A percentile compares a stretch with the other conserved stretches of the same genome.
Evolutionary conservation across 2,329 filamentous ascomycete genomes (phyloP).

Genomic region (Botrytis deweyae): DNA sequence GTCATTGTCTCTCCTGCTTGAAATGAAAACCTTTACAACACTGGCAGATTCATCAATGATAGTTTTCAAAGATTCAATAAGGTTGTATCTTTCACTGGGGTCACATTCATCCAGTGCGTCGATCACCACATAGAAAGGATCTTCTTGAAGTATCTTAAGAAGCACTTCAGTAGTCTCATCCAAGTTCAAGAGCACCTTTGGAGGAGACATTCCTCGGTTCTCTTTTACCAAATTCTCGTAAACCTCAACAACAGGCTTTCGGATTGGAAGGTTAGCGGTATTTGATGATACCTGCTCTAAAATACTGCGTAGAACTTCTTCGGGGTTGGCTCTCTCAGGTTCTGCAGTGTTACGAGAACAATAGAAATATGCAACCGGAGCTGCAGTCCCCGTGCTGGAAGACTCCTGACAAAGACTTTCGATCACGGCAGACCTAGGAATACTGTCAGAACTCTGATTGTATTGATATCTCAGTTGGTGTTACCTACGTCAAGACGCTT

Average conservation of each 20-base stretch:
- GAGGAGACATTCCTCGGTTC: neutral
- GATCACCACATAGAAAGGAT: neutral
- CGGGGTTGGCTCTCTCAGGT: neutral
- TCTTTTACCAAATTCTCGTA: neutral
- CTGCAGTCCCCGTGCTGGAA: neutral
- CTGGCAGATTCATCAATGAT: neutral
- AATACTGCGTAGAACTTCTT: neutral
- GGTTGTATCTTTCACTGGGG: neutral
- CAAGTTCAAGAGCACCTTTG: neutral
- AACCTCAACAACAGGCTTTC: neutral
- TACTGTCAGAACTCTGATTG: neutral
- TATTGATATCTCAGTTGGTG: neutral
- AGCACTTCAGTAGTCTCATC: neutral
- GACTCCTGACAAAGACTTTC: neutral
- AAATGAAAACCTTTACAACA: neutral
- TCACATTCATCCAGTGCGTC: neutral
- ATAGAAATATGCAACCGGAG: neutral
- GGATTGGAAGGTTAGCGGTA: neutral
- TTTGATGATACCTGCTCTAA: neutral
- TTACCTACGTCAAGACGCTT: neutral
- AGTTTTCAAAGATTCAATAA: neutral
- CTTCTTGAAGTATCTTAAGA: neutral
- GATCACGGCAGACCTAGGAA: neutral
- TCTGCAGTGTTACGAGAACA: neutral
- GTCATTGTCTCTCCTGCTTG: neutral